Percentiles rank a stretch among this genome's conserved stretches.
Evolutionary conservation across 345 rosid species (phyloP).

Genomic region (Excoecaria cochinchinensis): DNA sequence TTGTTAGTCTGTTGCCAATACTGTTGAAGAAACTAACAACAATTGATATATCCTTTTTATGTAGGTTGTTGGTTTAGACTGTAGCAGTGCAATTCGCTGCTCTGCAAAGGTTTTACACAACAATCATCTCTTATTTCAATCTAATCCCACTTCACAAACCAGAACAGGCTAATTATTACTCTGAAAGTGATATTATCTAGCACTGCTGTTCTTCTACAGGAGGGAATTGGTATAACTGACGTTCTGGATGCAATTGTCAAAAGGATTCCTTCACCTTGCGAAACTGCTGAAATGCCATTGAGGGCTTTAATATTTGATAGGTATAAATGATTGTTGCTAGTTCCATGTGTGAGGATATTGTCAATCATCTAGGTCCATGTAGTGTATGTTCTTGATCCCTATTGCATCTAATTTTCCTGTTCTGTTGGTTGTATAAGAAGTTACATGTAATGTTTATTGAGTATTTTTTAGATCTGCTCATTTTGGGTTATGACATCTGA

Average conservation of each 20-base stretch:
- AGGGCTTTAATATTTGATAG: constrained; percentile 96
- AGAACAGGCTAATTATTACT: constrained; percentile 6
- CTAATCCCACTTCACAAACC: too few relatives aligned
- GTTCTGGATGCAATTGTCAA: constrained; percentile 77
- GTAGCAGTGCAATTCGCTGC: constrained; percentile 88
- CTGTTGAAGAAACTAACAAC: not conserved
- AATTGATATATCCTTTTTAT: constrained; percentile 9
- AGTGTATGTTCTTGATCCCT: not conserved
- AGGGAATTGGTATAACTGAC: constrained; percentile 86
- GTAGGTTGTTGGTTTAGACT: constrained; percentile 93
- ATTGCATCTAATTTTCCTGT: not conserved
- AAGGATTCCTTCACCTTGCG: constrained; percentile 75
- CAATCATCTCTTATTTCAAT: constrained; percentile 5
- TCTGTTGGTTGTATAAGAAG: not conserved
- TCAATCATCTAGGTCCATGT: not conserved
- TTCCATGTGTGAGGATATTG: not conserved
- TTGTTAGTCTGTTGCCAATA: not conserved
- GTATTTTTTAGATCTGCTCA: not conserved
- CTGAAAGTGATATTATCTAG: constrained; percentile 3
- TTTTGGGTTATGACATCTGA: not conserved
- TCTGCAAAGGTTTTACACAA: constrained; percentile 81
- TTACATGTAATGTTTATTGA: not conserved
- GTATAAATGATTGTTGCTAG: constrained; percentile 31
- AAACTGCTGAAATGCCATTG: constrained; percentile 59
- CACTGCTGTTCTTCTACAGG: constrained; percentile 43